A percentile compares a stretch with the other conserved stretches of the same genome.
Evolutionary conservation across 306 rosid genomes (phyloP).

Genomic region (Cicer yamashitae): DNA sequence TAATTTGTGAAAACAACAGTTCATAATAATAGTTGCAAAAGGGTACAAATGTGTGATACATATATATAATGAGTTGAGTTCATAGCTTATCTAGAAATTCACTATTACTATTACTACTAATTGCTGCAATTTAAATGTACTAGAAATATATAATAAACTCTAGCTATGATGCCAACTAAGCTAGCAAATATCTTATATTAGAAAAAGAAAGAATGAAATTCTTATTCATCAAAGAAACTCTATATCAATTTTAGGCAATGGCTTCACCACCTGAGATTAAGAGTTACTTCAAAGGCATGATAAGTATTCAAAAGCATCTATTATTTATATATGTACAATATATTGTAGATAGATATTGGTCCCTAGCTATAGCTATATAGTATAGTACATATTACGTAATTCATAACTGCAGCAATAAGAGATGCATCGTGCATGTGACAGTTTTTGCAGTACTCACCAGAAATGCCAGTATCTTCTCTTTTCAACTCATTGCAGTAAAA

Average conservation of each 20-base stretch:
- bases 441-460: constrained; percentile 51
- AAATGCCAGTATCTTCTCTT: constrained; percentile 50
- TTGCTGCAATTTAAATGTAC: background rate
- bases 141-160: background rate
- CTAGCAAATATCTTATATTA: constrained; percentile 27
- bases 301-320: constrained; percentile 24
- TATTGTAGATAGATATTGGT: constrained; percentile 41
- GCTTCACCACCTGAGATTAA: constrained; percentile 51
- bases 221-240: constrained; percentile 14
- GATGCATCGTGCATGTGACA: constrained; percentile 58
- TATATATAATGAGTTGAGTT: constrained; percentile 7
- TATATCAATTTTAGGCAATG: constrained; percentile 44
- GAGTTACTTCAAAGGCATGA: constrained; percentile 34
- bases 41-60: constrained; percentile 31
- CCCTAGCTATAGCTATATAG: constrained; percentile 51
- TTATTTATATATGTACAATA: background rate
- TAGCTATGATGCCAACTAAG: constrained; percentile 27
- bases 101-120: constrained; percentile 15
- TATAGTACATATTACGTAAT: constrained; percentile 51
- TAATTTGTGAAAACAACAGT: constrained; percentile 36
- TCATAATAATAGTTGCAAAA: constrained; percentile 33
- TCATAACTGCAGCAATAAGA: constrained; percentile 52
- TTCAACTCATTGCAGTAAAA: constrained; percentile 47
- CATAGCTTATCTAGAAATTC: constrained; percentile 13
- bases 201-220: constrained; percentile 48